Percentiles rank a stretch among this genome's conserved stretches.
Conservation (phyloP, 179 eudicot species). For the Monotropa hypopitys region DNA sequence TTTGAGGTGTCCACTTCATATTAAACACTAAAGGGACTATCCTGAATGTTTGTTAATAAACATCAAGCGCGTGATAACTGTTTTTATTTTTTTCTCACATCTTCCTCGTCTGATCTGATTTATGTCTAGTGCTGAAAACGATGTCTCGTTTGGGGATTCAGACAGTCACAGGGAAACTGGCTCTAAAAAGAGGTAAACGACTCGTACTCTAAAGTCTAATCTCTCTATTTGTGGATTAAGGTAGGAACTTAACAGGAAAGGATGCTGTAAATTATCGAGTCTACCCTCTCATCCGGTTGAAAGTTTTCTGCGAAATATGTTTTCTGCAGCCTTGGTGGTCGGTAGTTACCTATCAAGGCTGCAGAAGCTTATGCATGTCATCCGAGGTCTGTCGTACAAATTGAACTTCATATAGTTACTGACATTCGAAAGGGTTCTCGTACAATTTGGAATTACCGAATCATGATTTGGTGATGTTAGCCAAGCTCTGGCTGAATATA, state of each 20-base stretch:
- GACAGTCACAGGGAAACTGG: slow-evolving; percentile 47
- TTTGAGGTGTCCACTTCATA: neutral
- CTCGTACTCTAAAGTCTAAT: neutral
- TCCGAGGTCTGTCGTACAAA: neutral
- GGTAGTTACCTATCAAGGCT: neutral
- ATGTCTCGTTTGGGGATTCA: slow-evolving; percentile 48
- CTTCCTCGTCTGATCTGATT: slow-evolving; percentile 9
- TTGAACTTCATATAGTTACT: neutral
- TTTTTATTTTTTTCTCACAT: neutral
- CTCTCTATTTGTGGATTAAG: no score
- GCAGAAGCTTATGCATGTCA: neutral
- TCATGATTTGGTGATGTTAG: neutral
- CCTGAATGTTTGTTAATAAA: neutral
- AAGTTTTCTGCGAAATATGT: no score
- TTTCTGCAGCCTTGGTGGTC: no score
- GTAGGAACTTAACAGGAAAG: neutral
- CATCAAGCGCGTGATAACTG: neutral
- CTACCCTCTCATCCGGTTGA: neutral
- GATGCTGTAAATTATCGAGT: neutral
- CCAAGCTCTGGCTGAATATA: neutral
- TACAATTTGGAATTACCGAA: neutral
- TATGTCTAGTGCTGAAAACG: slow-evolving; percentile 46
- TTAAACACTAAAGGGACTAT: neutral
- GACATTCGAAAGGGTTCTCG: neutral
- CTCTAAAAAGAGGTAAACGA: slow-evolving; percentile 60